These are phyloP conservation scores for Aspergillus thermomutatus DNA, from an alignment of 2,329 filamentous ascomycete genomes.

Conservation along the genomic window DNA sequence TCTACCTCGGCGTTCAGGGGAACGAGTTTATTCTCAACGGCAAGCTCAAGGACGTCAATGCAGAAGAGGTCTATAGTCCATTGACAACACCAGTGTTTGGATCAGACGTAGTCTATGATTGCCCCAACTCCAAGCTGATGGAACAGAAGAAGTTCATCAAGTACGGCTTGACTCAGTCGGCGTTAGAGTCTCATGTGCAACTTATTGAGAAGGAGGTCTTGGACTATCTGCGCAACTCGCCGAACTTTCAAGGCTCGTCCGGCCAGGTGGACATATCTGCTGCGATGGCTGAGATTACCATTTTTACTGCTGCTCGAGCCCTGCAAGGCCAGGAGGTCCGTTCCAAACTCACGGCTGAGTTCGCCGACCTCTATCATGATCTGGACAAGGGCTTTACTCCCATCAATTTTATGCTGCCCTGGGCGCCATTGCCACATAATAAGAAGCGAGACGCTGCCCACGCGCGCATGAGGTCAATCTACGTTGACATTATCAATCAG, in stretches of 20 bases:
- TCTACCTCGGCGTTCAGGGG: constrained; percentile 74
- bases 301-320: constrained; percentile 74
- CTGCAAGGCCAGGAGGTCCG: constrained; percentile 76
- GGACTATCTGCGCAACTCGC: constrained; percentile 52
- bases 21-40: constrained; percentile 94
- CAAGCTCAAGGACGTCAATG: constrained; percentile 84
- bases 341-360: constrained; percentile 65
- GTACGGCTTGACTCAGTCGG: constrained; percentile 59
- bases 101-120: constrained; percentile 84
- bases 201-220: constrained; percentile 69
- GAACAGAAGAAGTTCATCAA: constrained; percentile 86
- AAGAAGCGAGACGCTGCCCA: constrained; percentile 68
- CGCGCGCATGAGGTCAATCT: constrained; percentile 65
- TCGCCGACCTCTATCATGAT: constrained; percentile 75
- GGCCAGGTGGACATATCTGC: constrained; percentile 63
- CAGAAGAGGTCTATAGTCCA: constrained; percentile 83
- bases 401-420: constrained; percentile 79
- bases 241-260: constrained; percentile 56
- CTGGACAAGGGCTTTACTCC: constrained; percentile 75
- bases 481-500: constrained; percentile 66
- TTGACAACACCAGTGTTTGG: constrained; percentile 72
- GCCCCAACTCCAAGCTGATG: constrained; percentile 88
- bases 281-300: constrained; percentile 72
- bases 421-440: constrained; percentile 75
- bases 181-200: constrained; percentile 68